phyloP scores from a whole-genome alignment of 768 basidiomycete species.

The Royoungia palumana region DNA sequence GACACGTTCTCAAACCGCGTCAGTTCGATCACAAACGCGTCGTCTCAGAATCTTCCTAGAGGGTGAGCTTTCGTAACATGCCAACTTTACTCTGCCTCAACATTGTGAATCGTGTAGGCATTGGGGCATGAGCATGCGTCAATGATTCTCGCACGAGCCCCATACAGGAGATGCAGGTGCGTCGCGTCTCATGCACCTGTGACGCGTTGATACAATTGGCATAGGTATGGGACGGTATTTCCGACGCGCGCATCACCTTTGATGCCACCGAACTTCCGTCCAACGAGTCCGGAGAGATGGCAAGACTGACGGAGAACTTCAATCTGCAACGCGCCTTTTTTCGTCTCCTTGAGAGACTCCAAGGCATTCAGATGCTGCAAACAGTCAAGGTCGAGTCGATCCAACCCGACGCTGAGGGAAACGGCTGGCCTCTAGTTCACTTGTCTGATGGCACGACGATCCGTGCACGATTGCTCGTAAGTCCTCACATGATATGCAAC shows the following conservation, averaged over 20 bases:
- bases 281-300: constrained; percentile 52
- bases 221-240: constrained; percentile 92
- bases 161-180: constrained; percentile 83
- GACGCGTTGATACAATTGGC: not conserved
- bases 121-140: constrained; percentile 82
- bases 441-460: constrained; percentile 66
- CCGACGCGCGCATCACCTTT: constrained; percentile 75
- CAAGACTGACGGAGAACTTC: constrained; percentile 81
- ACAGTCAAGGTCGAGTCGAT: constrained; percentile 75
- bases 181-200: constrained; percentile 5
- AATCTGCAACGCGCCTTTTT: no score
- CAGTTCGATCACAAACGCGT: constrained; percentile 78
- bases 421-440: constrained; percentile 77
- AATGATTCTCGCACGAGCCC: constrained; percentile 63
- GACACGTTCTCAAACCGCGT: constrained; percentile 77
- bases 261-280: constrained; percentile 44
- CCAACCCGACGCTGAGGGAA: constrained; percentile 39
- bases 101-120: constrained; percentile 43
- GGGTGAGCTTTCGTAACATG: constrained; percentile 40
- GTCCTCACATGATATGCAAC: constrained; percentile 15
- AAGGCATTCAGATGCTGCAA: constrained; percentile 63
- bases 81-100: not conserved
- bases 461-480: constrained; percentile 72
- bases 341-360: no score
- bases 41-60: no score